Evolutionary conservation across 305 asterid species (phyloP).

Genomic region (Rubia peregrina): DNA sequence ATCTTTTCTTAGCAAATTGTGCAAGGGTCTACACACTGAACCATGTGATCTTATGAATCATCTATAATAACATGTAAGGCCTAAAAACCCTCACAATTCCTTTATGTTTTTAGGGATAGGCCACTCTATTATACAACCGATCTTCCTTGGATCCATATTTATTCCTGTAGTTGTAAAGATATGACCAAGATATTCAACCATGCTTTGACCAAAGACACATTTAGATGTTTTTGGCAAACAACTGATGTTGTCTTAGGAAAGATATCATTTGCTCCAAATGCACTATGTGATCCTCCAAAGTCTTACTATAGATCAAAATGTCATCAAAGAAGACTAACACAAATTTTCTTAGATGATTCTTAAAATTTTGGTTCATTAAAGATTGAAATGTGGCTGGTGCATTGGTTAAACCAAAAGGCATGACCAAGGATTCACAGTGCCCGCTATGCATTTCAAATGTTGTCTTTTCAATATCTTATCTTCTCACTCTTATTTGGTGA

Average conservation of each 20-base stretch:
- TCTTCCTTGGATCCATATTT: too few species aligned
- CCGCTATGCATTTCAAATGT: not conserved
- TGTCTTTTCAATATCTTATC: too few species aligned
- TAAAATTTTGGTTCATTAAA: not conserved
- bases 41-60: not conserved
- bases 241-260: not conserved
- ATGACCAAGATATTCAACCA: not conserved
- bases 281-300: not conserved
- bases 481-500: not conserved
- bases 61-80: not conserved
- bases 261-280: not conserved
- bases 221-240: not conserved
- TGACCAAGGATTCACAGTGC: not conserved
- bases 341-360: not conserved
- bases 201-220: not conserved
- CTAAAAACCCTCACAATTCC: not conserved
- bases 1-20: not conserved
- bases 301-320: too few species aligned
- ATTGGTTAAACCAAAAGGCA: not conserved
- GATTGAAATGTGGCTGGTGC: not conserved
- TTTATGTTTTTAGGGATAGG: not conserved
- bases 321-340: not conserved
- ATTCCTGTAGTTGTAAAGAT: too few species aligned
- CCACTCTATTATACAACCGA: not conserved
- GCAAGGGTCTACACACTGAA: not conserved